phyloP scores from a whole-genome alignment of 805 yeast genomes.

The Saturnispora gosingensis region DNA sequence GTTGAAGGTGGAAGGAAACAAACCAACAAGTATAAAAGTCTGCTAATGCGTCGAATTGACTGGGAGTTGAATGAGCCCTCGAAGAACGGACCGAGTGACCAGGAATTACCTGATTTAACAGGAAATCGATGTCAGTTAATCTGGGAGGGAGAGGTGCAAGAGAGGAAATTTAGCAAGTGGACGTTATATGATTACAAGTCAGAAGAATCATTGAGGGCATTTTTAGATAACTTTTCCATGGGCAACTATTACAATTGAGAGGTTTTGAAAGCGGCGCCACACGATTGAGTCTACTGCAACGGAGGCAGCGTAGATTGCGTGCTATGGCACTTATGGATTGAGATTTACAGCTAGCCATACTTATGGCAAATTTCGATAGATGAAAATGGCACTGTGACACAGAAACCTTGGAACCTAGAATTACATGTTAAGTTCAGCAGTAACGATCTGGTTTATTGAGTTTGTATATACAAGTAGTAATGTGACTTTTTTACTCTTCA shows the following conservation, averaged over 20 bases:
- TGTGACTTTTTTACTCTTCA: constrained; percentile 36
- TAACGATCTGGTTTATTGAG: no score
- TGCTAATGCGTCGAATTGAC: constrained; percentile 51
- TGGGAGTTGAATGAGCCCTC: constrained; percentile 53
- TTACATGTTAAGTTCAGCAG: not conserved
- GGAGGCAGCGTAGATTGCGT: no score
- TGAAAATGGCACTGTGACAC: no score
- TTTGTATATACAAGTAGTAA: constrained; percentile 3
- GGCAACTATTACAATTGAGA: constrained; percentile 45
- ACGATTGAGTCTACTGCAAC: not conserved
- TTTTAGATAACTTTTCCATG: constrained; percentile 35
- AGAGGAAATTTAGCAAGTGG: constrained; percentile 58
- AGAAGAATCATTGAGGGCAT: not conserved
- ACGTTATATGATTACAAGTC: constrained; percentile 38
- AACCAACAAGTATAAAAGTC: constrained; percentile 51
- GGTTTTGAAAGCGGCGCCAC: not conserved
- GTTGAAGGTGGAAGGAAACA: constrained; percentile 67
- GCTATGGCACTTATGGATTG: no score
- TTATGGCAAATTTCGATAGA: no score
- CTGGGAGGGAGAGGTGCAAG: constrained; percentile 65
- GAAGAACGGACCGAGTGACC: constrained; percentile 11
- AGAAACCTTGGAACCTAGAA: not conserved
- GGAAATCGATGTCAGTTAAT: constrained; percentile 39
- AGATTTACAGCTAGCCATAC: not conserved
- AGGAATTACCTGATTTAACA: constrained; percentile 30